A percentile compares a stretch with the other conserved stretches of the same genome.
Evolutionary conservation across 805 yeast genomes (phyloP).

Genomic region (Cyberlindnera lachancei): DNA sequence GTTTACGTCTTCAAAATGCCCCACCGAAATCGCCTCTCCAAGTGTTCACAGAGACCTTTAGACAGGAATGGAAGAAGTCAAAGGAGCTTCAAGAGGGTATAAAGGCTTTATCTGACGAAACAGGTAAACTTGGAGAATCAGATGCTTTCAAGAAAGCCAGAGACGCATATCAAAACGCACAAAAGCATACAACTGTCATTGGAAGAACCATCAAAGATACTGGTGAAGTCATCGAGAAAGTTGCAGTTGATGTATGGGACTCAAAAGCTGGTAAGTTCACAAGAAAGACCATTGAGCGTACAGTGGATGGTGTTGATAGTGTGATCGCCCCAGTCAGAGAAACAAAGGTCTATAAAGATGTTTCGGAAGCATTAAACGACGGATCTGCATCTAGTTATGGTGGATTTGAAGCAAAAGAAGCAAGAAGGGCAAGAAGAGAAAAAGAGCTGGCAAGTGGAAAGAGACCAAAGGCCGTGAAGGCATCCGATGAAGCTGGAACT

Average conservation of each 20-base stretch:
- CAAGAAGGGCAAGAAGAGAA: constrained; percentile 68
- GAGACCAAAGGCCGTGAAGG: constrained; percentile 60
- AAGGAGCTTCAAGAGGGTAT: constrained; percentile 86
- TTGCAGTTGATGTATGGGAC: constrained; percentile 92
- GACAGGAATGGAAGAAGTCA: constrained; percentile 83
- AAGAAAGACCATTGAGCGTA: constrained; percentile 71
- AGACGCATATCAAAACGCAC: constrained; percentile 86
- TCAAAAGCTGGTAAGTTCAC: constrained; percentile 87
- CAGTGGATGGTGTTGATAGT: constrained; percentile 83
- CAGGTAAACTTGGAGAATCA: constrained; percentile 88
- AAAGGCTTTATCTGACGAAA: constrained; percentile 91
- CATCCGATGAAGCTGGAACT: constrained; percentile 76
- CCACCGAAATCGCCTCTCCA: constrained; percentile 71
- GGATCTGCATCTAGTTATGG: constrained; percentile 89
- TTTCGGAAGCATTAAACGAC: constrained; percentile 82
- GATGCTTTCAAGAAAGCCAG: constrained; percentile 90
- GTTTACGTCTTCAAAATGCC: constrained; percentile 12
- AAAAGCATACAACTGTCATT: constrained; percentile 59
- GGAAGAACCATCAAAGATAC: constrained; percentile 77
- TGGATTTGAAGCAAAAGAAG: constrained; percentile 81
- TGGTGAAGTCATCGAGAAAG: constrained; percentile 89
- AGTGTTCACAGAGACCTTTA: constrained; percentile 90
- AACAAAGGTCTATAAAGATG: constrained; percentile 83
- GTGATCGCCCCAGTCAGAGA: constrained; percentile 88
- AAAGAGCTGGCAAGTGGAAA: constrained; percentile 50